These are phyloP conservation scores for Drosera capensis DNA, from an alignment of 148 eudicot species.

Conservation along the genomic window DNA sequence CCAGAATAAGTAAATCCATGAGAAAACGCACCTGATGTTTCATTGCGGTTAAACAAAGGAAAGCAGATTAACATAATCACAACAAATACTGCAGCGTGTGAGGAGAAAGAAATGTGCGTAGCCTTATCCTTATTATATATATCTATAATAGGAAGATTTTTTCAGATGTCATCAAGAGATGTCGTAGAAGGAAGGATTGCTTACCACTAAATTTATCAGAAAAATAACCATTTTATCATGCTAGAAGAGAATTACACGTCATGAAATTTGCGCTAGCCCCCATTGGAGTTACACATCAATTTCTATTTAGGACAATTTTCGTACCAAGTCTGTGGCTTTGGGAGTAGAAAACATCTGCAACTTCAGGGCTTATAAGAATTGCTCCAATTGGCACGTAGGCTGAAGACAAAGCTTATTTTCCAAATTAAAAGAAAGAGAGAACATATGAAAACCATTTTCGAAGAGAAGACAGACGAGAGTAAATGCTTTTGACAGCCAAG, in stretches of 20 bases:
- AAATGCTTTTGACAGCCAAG: slow-evolving; percentile 1
- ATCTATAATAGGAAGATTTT: no score
- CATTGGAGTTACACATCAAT: neutral
- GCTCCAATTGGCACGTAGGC: slow-evolving; percentile 98
- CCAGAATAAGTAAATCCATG: slow-evolving; percentile 99
- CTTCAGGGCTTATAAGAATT: slow-evolving; percentile 72
- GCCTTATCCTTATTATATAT: no score
- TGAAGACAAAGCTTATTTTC: slow-evolving; percentile 77
- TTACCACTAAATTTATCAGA: no score
- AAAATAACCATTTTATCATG: no score
- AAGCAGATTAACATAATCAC: no score
- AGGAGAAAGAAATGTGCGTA: no score
- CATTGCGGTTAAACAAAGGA: neutral
- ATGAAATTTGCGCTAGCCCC: no score
- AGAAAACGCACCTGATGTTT: slow-evolving; percentile 45
- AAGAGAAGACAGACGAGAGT: neutral
- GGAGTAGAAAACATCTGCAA: slow-evolving; percentile 68
- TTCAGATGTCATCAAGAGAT: no score
- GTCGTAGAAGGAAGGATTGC: no score
- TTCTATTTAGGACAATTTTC: slow-evolving; percentile 1
- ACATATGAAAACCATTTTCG: slow-evolving; percentile 3
- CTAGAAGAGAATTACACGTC: no score
- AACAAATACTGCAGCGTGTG: no score
- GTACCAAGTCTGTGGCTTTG: slow-evolving; percentile 92
- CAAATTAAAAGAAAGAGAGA: neutral